Evolutionary conservation across 305 asterid species (phyloP), one percentile per base, ranked within the genome.

Genomic region (Fraxinus nigra): DNA sequence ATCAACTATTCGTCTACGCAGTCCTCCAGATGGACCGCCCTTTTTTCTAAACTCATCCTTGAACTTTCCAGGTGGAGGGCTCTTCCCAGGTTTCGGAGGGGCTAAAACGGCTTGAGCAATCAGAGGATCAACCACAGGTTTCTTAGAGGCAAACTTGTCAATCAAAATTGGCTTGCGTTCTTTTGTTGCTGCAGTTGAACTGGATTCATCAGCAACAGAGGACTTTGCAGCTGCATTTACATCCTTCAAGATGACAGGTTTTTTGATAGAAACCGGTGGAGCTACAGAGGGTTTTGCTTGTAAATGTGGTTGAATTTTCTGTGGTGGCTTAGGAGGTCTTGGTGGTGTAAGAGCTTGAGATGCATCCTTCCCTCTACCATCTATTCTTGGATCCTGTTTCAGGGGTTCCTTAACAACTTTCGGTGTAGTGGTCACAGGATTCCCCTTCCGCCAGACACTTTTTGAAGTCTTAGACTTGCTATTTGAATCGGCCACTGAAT

Each of bases 381-480:
- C 90, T 78, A 77, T 85, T 81, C 75, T 81, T 78, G 88, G 87
- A 80, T 86, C 91, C 76, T 87, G 89, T 84, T 82, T 92, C 54
- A 82, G 86, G 22, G 88, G 87, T 79, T 90, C 95, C 87, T 82
- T 91, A 35, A 90, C 95, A 80, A 90, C 86, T 79, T 88, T 97
- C 83, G 86, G 92, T 67, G 89, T 91, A 78, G 86, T 33, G 16
- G 95, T 76, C 63, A 97, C 94, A 0, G 98, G 98, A 90, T 92
- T 93, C 82, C 99, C 99, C 87, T 97, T 97, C 59, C 97, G 91
- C 99, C 99, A 97, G 20, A 97, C 97, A 51, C 98, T 94, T 91
- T 92, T 97, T 75, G 84, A 69, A 30, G 93, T 88, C 87, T 86
- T 94, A 51, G 94, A 32, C 90, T 87, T 88, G 72, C 85, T 86